Evolutionary conservation across 176 grass and related monocot species (phyloP), one percentile per base, ranked within the genome.

Genomic region (Oryza meyeriana): DNA sequence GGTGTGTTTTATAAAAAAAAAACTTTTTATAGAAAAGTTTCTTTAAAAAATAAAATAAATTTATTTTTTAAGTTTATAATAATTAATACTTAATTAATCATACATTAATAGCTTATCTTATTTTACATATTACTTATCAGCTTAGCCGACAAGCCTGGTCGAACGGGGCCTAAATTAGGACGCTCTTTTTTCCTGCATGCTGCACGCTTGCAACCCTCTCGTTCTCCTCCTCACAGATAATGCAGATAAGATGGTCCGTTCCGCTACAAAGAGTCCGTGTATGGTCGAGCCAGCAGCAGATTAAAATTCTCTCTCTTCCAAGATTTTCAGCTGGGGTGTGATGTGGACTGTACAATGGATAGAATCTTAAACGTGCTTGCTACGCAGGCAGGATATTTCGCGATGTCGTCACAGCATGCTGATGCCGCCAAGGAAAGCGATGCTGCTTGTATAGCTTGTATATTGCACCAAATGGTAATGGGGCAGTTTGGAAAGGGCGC

Each of bases 341-440:
- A 68, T 5, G 80, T 79, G 4, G 74, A 41, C 58, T n/a, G 27
- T 7, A 33, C 33, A 66, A 69, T 41, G n/a, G 47, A 76, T 75
- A 71, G 55, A 6, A 59, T 87, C 66, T 71, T 61, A 12, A 29
- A 41, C 58, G 32, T 33, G 39, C 30, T 52, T 25, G 42, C 32
- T 13, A 22, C 58, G 4, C 35, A n/a, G n/a, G 35, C 24, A 22
- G 32, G 76, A 80, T 86, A 80, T 74, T 86, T 86, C 24, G n/a
- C 12, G 41, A 26, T 26, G 61, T 10, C 41, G 42, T 31, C 70
- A 48, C 33, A 5, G 17, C 30, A 26, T 12, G 3, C 7, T 5
- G 26, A 26, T 12, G 3, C 7, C 3, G 26, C 36, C 2, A 26
- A 13, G 12, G 83, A 70, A 71, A 78, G 35, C 20, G 52, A 71